These are phyloP conservation scores for Xylaria multiplex DNA, from an alignment of 2,329 filamentous ascomycete species.

Conservation along the genomic window DNA sequence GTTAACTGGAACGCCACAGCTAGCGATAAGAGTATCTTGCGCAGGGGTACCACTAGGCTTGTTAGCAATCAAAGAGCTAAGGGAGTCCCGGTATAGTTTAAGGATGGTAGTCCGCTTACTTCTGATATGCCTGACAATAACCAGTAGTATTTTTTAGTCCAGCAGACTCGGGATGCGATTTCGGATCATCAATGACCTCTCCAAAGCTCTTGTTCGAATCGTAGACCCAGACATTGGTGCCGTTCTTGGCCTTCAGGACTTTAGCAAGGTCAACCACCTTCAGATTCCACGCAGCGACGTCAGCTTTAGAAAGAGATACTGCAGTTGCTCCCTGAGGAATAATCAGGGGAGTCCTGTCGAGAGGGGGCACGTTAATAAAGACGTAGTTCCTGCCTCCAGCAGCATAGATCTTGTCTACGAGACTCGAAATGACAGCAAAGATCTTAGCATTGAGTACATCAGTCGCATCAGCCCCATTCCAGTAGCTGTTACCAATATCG, in stretches of 20 bases:
- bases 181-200: constrained; percentile 62
- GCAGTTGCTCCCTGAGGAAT: constrained; percentile 51
- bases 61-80: constrained; percentile 31
- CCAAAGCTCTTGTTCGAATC: constrained; percentile 63
- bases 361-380: constrained; percentile 67
- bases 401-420: constrained; percentile 59
- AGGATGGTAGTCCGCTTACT: constrained; percentile 52
- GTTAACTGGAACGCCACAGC: constrained; percentile 65
- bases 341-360: constrained; percentile 64
- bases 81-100: neutral
- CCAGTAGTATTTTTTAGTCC: constrained; percentile 64
- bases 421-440: constrained; percentile 55
- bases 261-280: constrained; percentile 55
- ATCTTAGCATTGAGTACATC: constrained; percentile 52
- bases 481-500: constrained; percentile 63
- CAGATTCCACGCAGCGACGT: constrained; percentile 63
- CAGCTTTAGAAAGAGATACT: constrained; percentile 52
- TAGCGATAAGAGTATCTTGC: constrained; percentile 53
- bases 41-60: constrained; percentile 56
- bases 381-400: constrained; percentile 67
- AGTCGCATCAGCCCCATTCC: constrained; percentile 45
- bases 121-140: constrained; percentile 65
- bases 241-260: constrained; percentile 53
- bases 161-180: constrained; percentile 60
- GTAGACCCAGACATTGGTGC: constrained; percentile 62